Base-by-base conservation (phyloP, 140 eudicot species). In the Erigeron philadelphicus region DNA sequence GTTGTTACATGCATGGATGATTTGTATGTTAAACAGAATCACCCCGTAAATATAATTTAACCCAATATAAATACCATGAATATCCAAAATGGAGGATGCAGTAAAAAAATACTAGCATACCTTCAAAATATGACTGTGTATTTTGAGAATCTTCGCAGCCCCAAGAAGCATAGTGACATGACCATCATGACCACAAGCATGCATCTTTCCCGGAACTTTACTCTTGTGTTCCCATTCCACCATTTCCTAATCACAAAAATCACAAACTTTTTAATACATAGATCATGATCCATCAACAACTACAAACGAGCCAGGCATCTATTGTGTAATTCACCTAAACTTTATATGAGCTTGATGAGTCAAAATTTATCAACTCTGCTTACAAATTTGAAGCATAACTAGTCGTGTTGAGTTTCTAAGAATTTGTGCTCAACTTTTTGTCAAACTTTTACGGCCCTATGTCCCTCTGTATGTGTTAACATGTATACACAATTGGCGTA, bases 91-190 rank as follows among this genome's bases (percentile, higher is more conserved):
- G 38, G 4, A 31, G 38, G 38, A 31, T 31, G 5, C 5, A 31
- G 38, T 1, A 31, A 31, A 2, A 31, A 31, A 31, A 53, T 59
- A 50, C n/a, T n/a, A 52, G 45, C 56, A 11, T 45, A 84, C 88
- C 85, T 81, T 70, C 7, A 81, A 61, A 71, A 63, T 72, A 66
- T 81, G 74, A 42, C 13, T 68, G 49, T 75, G 81, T 3, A 5
- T 19, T 58, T 81, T 78, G 25, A 84, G 84, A 47, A 84, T 75
- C 82, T 66, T 84, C 41, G 88, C 88, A 48, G 88, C 88, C 11
- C 88, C 85, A 42, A 84, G 85, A 59, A 84, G 85, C 88, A 84
- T 84, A 13, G 89, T 74, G 19, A 76, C 79, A 72, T 84, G 89
- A 43, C 74, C 84, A 69, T 81, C 89, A 72, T 84, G 89, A 54